Evolutionary conservation across 2,329 filamentous ascomycete species (phyloP), one percentile per base, ranked within the genome.

Genomic region (Apiospora kogelbergensis): DNA sequence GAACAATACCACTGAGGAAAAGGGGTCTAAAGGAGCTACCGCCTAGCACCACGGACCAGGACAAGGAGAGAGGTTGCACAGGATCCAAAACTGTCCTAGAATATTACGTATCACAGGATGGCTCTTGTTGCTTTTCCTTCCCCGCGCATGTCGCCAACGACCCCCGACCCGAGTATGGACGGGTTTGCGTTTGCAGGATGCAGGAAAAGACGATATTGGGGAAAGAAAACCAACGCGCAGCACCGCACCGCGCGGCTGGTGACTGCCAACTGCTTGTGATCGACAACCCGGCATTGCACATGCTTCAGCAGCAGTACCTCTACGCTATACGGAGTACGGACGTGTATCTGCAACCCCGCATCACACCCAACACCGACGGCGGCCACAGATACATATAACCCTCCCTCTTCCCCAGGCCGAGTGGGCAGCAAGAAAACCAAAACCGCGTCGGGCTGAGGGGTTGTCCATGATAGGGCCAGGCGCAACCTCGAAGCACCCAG

Each of bases 101-200:
- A 60, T 60, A n/a, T 37, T 60, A 60, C 53, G 53, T 60, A 60
- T 60, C 53, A 37, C 30, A 60, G 53, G 24, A 60, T n/a, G 17
- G 53, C 11, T 33, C 7, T 37, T 60, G 53, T 37, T 60, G 53
- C 53, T 60, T 60, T 37, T 37, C 9, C 15, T n/a, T 20, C 30
- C 53, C 30, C 53, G 30, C 30, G 53, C 30, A 60, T 37, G 53
- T 60, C 26, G 53, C 30, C 53, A 6, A 60, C 53, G 20, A 60
- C 30, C 20, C 20, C n/a, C 53, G 30, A 37, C 53, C 53, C 53
- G 53, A 60, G 9, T 60, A 60, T 60, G 30, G 53, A 60, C 53
- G 30, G 30, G 20, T 37, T 60, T 30, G 53, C 53, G 53, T 20
- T 37, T 60, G 53, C 53, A 60, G 53, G 17, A 60, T 60, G 53